Conservation (phyloP, 345 rosid species). For the Brassica incana region DNA sequence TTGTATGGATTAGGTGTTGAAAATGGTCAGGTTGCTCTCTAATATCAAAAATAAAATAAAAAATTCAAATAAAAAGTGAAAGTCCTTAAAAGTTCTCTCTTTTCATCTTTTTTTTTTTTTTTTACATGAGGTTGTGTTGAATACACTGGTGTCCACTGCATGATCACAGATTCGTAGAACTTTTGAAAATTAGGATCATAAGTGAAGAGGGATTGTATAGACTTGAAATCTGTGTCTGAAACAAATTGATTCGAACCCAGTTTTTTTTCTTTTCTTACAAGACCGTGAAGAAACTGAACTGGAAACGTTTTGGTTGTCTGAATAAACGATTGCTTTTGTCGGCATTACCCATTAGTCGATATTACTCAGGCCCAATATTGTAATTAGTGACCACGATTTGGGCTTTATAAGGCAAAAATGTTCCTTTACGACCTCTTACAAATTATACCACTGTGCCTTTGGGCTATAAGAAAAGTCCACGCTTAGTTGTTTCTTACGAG, state of each 20-base stretch:
- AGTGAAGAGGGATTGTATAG: not conserved
- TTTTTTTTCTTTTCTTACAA: not conserved
- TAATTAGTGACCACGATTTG: not conserved
- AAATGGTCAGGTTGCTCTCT: slow-evolving; percentile 1
- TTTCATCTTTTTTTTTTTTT: not conserved
- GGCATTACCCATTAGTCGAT: not conserved
- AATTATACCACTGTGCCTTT: not conserved
- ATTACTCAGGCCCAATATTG: not conserved
- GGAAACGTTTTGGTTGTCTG: not conserved
- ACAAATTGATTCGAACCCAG: not conserved
- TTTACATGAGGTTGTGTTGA: not conserved
- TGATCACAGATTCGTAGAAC: not conserved
- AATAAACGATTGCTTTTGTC: not conserved
- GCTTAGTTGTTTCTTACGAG: not conserved
- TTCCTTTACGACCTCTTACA: not conserved
- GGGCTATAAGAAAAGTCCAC: not conserved
- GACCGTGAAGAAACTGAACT: not conserved
- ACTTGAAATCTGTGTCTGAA: not conserved
- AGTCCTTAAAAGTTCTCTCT: not conserved
- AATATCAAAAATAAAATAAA: too few species aligned
- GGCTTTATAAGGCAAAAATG: not conserved
- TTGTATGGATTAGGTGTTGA: slow-evolving; percentile 1
- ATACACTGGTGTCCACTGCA: not conserved
- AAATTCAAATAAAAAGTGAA: not conserved
- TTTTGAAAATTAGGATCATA: not conserved